Evolutionary conservation across 768 basidiomycete genomes (phyloP), one percentile per base, ranked within the genome.

Genomic region (Phylloporus arenicola): DNA sequence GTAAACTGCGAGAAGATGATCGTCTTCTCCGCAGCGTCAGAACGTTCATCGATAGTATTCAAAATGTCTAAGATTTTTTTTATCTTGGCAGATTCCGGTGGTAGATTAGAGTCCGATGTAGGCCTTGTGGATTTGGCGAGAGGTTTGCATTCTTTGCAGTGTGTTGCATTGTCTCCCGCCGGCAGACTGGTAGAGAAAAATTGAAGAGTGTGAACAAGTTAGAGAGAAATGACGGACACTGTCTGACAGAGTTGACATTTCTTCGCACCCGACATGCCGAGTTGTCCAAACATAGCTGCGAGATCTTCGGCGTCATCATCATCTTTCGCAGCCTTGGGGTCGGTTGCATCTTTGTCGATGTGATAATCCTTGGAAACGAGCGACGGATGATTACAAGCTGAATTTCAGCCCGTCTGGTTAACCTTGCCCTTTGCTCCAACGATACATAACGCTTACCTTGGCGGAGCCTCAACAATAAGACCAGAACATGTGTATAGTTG

Each of bases 1-100:
- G 95, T 97, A 55, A 91, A 91, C 62, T 96, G 94, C 0, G 91
- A 93, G 64, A 97, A 98, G 19, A 99, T 83, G 55, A 98, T 98
- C 0, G 93, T 95, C 77, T 97, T 99, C 64, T 96, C 92, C 53
- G 72, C 68, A 14, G 75, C 65, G 13, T 78, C 68, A 11, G 80
- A 75, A 45, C 80, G 74, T 43, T 75, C 69, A 14, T 84, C 78
- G 46, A 92, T 82, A 16, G 82, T 76, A 11, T 70, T 58, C 37
- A 99, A 71, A 10, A 97, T 67, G 59, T 86, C 76, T 43, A 96
- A 58, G 34, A 91, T 77, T 78, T 86, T 92, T 29, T 84, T 77
- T 46, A 92, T 89, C 70, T 99, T 99, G 17, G 94, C 84, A 7
- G 90, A 92, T 27, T 79, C 75, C 0, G 85, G 85, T 4, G 83